Base-by-base conservation (phyloP, 1,284 basidiomycete species). In the Ganoderma sinense region DNA sequence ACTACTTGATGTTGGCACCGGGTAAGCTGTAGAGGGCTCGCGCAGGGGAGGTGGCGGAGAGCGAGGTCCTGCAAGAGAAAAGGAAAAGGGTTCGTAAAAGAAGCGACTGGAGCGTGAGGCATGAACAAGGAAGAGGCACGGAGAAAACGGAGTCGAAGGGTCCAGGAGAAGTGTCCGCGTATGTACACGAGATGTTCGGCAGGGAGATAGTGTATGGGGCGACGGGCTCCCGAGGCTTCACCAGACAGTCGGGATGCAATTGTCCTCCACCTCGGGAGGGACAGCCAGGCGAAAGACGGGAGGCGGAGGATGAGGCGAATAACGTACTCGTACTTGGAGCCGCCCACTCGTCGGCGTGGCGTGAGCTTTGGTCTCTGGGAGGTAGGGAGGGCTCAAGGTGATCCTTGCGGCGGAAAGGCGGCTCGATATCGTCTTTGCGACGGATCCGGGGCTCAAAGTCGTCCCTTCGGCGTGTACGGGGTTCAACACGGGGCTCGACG, bases 241-340 rank as follows among this genome's bases (percentile, higher is more conserved):
- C 82, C 75, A 85, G 84, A 84, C 82, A 80, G 79, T 77, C 80
- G 80, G 81, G 73, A 81, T 76, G 78, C 79, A 81, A 78, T 71
- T 74, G 80, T 80, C 83, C 82, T 86, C 84, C 85, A 81, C 85
- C 84, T 82, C 81, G 84, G 82, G 82, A 87, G 83, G 81, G 84
- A 80, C 75, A 78, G 77, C 74, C 75, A 76, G 80, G 82, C 81
- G 79, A 76, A 77, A 78, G 77, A 81, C 79, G 80, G 81, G 79
- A 79, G 82, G 82, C 80, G 80, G 81, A 83, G 83, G 78, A 88
- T 82, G 86, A 90, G 86, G 89, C 84, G 83, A 88, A 92, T 83
- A 93, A 93, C 91, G 91, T 93, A 93, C 91, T 92, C 82, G 85
- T 81, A 85, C 43, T 63, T n/a, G 45, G 45, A n/a, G 53, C 53